Percentiles rank a stretch among this genome's conserved stretches.
These are phyloP conservation scores for carrot (Daucus carota) DNA, from an alignment of 129 eudicot species.

Conservation along the genomic window DH1_v3.0 NC_030381.2:45350501-45351000, in stretches of 20 bases:
- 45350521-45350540: slow-evolving; percentile 83
- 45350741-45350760: not conserved
- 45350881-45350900: too few species aligned
- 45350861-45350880: too few species aligned
- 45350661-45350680: too few species aligned
- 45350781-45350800: not conserved
- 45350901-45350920: too few species aligned
- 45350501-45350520: slow-evolving; percentile 75
- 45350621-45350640: too few species aligned
- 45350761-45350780: not conserved
- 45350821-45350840: not conserved
- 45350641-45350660: too few species aligned
- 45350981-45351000: too few species aligned
- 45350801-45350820: not conserved
- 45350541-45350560: slow-evolving; percentile 53
- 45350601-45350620: not conserved
- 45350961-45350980: too few species aligned
- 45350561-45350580: not conserved
- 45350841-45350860: too few species aligned
- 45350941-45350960: too few species aligned
- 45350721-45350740: not conserved
- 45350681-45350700: not conserved
- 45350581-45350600: not conserved
- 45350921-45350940: too few species aligned
- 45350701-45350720: not conserved